Evolutionary conservation across 805 yeast genomes (phyloP).

Genomic region (Sugiyamaella mastotermitis): DNA sequence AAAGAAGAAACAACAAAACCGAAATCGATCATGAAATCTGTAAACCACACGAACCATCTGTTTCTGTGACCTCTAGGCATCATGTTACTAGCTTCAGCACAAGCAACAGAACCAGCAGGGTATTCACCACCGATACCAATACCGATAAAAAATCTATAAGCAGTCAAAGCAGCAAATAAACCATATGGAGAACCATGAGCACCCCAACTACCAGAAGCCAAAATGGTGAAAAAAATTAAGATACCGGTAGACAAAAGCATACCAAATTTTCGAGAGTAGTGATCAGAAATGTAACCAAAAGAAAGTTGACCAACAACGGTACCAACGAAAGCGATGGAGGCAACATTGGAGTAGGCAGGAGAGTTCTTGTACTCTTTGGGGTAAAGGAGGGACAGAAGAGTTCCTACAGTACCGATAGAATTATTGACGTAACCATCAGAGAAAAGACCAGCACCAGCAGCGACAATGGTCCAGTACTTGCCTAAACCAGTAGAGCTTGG

Average conservation of each 20-base stretch:
- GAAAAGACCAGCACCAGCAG: slow-evolving; percentile 89
- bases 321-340: slow-evolving; percentile 88
- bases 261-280: slow-evolving; percentile 71
- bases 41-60: slow-evolving; percentile 84
- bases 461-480: slow-evolving; percentile 61
- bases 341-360: slow-evolving; percentile 67
- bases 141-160: slow-evolving; percentile 83
- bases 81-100: slow-evolving; percentile 81
- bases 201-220: slow-evolving; percentile 88
- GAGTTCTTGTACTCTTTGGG: slow-evolving; percentile 57
- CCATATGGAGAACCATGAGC: slow-evolving; percentile 61
- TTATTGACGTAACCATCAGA: slow-evolving; percentile 92
- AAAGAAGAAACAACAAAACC: slow-evolving; percentile 83
- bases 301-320: slow-evolving; percentile 79
- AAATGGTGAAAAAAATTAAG: slow-evolving; percentile 69
- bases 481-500: slow-evolving; percentile 13
- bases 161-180: slow-evolving; percentile 75
- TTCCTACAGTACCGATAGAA: slow-evolving; percentile 69
- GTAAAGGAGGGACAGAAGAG: slow-evolving; percentile 63
- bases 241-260: slow-evolving; percentile 75
- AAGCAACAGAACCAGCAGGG: slow-evolving; percentile 89
- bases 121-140: slow-evolving; percentile 93
- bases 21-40: slow-evolving; percentile 78
- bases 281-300: slow-evolving; percentile 79
- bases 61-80: slow-evolving; percentile 80